These are phyloP conservation scores for Sordariomycetes sp. DNA, from an alignment of 2,329 filamentous ascomycete species.

Conservation along the genomic window DNA sequence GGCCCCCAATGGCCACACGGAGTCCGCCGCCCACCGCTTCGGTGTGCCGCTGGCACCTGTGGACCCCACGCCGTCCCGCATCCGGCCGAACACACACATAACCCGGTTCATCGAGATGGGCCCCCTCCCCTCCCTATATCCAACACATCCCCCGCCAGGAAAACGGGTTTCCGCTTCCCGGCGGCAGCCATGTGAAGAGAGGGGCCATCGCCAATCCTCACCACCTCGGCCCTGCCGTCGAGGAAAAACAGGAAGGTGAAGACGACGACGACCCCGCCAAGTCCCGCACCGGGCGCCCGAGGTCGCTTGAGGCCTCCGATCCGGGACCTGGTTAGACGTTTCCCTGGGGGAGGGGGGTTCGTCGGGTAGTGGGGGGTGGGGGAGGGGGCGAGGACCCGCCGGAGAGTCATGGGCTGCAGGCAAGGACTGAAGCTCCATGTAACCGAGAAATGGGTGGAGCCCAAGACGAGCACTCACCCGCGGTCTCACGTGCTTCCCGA, in stretches of 20 bases:
- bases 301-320: neutral
- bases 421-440: neutral
- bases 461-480: neutral
- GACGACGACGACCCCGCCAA: neutral
- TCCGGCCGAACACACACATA: neutral
- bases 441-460: neutral
- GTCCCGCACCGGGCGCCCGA: neutral
- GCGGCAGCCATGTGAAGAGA: neutral
- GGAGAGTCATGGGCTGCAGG: neutral
- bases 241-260: neutral
- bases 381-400: neutral
- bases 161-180: neutral
- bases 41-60: neutral
- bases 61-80: neutral
- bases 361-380: neutral
- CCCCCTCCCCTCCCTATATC: neutral
- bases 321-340: neutral
- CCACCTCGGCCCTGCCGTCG: neutral
- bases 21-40: neutral
- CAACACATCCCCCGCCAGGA: neutral
- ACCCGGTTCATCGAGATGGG: neutral
- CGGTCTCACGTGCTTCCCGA: neutral
- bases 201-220: neutral
- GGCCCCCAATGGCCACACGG: neutral
- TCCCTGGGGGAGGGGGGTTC: neutral